Evolutionary conservation across 306 rosid species (phyloP).

Genomic region (Vicia villosa): DNA sequence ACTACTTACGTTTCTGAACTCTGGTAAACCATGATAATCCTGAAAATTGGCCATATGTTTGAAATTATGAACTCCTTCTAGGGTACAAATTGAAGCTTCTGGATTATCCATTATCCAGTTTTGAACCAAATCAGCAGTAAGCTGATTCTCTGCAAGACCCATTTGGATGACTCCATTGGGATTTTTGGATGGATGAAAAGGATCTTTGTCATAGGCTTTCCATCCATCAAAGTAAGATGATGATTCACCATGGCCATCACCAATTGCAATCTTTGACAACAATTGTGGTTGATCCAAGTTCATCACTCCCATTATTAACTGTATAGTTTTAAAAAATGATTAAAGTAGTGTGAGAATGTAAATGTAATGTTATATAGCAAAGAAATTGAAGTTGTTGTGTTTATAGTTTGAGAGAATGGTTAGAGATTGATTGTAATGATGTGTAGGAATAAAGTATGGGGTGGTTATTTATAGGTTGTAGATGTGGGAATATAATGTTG

Average conservation of each 20-base stretch:
- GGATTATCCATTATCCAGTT: constrained; percentile 72
- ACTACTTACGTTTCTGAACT: constrained; percentile 71
- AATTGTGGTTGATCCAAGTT: constrained; percentile 40
- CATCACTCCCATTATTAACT: constrained; percentile 25
- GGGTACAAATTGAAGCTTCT: constrained; percentile 81
- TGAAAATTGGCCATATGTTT: constrained; percentile 67
- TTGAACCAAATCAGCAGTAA: constrained; percentile 61
- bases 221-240: constrained; percentile 86
- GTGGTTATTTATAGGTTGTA: constrained; percentile 20
- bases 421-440: not conserved
- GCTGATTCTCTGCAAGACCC: constrained; percentile 97
- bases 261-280: constrained; percentile 73
- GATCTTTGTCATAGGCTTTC: constrained; percentile 77
- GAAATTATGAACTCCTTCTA: constrained; percentile 63
- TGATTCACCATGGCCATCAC: constrained; percentile 76
- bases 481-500: not conserved
- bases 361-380: not conserved
- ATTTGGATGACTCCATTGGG: constrained; percentile 84
- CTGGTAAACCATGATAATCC: constrained; percentile 85
- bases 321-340: not conserved
- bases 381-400: not conserved
- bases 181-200: constrained; percentile 59
- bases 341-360: not conserved
- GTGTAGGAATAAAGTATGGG: constrained; percentile 8
- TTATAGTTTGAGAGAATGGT: not conserved